Evolutionary conservation across 768 basidiomycete species (phyloP), one percentile per base, ranked within the genome.

Genomic region (Suillus luteus): DNA sequence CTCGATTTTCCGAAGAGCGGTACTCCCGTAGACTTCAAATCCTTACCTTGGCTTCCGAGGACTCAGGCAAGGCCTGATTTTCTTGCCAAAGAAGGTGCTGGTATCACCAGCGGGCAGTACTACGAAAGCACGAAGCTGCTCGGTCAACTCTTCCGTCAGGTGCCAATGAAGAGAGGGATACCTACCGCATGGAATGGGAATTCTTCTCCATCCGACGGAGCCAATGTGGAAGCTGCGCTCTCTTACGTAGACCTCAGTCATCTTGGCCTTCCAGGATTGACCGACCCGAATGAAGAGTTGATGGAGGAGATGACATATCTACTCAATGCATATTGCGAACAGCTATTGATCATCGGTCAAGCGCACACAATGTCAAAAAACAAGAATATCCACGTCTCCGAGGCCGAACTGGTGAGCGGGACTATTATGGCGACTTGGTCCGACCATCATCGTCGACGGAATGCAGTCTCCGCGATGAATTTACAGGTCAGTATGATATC

Each of bases 1-100:
- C 79, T 80, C 24, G 79, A 80, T 67, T 80, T 75, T 55, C 72
- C 72, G 0, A 80, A 80, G 62, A 73, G 72, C 5, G 79, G 79
- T 15, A 70, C 69, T 10, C 70, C 78, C 41, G 79, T 79, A 6
- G 87, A 11, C 58, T 63, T 48, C 41, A 27, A 14, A 10, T 9
- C 24, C 17, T 81, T 88, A 35, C 85, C 89, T 3, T 81, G 72
- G 67, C 72, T 79, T 11, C 57, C 2, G n/a, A 75, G 19, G 51
- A 77, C 22, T 69, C 67, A 54, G 61, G 44, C n/a, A 63, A 82
- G 73, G 66, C 89, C 88, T 10, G 88, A 90, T 70, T 90, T 88
- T 87, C 78, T 81, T 69, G 87, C 86, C 2, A 87, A 86, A 19
- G 88, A 90, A 73, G 86, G 82, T 0, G 70, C 48, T 0, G 72